phyloP scores from a whole-genome alignment of 768 basidiomycete species.

The Boletales sp. region DNA sequence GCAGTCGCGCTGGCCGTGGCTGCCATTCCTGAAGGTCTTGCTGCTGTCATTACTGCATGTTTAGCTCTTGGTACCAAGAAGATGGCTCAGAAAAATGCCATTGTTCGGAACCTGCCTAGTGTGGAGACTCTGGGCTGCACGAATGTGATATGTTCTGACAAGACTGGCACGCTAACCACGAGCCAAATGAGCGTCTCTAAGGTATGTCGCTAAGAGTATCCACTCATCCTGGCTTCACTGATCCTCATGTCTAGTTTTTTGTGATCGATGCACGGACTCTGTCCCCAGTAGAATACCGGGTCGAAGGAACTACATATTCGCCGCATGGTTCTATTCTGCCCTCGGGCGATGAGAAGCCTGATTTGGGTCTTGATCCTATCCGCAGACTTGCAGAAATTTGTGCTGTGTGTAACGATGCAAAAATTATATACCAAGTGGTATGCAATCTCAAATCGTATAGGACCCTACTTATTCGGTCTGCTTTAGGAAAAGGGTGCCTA shows the following conservation, averaged over 20 bases:
- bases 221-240: conserved; percentile 1
- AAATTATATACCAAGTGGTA: conserved; percentile 79
- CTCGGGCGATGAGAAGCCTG: conserved; percentile 59
- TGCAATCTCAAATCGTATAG: conserved; percentile 19
- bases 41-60: conserved; percentile 97
- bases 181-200: conserved; percentile 96
- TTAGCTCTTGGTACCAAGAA: conserved; percentile 96
- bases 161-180: conserved; percentile 94
- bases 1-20: conserved; percentile 98
- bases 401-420: conserved; percentile 93
- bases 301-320: conserved; percentile 92
- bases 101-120: conserved; percentile 92
- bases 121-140: conserved; percentile 98
- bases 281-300: conserved; percentile 62
- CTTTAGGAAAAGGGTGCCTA: conserved; percentile 75
- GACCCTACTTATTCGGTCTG: background rate
- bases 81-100: conserved; percentile 99
- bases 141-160: conserved; percentile 98
- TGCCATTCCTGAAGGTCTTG: conserved; percentile 97
- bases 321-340: conserved; percentile 73
- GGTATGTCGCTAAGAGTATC: conserved; percentile 36
- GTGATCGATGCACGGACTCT: conserved; percentile 56
- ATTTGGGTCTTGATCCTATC: conserved; percentile 65
- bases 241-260: conserved; percentile 56
- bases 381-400: conserved; percentile 88